Evolutionary conservation across 2,329 filamentous ascomycete species (phyloP), one percentile per base, ranked within the genome.

Genomic region (Neophaeococcomyces aloes): DNA sequence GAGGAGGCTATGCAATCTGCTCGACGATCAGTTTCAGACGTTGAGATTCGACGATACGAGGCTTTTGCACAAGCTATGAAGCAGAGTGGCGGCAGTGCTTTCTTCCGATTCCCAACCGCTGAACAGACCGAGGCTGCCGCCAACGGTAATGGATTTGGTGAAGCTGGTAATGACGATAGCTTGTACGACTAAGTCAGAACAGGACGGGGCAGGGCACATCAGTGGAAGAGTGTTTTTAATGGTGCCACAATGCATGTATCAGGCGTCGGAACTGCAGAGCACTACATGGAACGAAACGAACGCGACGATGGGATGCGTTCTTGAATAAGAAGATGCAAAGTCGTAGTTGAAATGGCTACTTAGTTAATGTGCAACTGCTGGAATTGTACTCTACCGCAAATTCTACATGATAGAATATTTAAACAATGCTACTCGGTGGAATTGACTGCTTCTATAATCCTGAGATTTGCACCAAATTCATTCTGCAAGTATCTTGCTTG

Each of bases 51-150:
- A 61, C 83, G 89, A 49, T 98, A 98, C 70, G 91, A 98, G 75
- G 89, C 91, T 3, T 98, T 98, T 59, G 85, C 89, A 31, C 89
- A 96, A 71, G 89, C 89, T 65, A 93, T 98, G 87, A 98, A 98
- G 84, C 94, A 94, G 64, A 81, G 86, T 48, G 88, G 87, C 40
- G 88, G 88, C 30, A 89, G 88, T 59, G 87, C 86, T 57, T 95
- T 91, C 77, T 98, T 98, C 84, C 88, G 93, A 68, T 98, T 98
- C 80, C 89, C 84, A 25, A 68, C 57, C 63, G 70, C 65, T 56
- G 76, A 69, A 67, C 75, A 69, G 65, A 66, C 64, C 52, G 69
- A 65, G 52, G 67, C 63, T 51, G 63, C 57, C 57, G 68, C 61
- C 42, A 66, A 68, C 52, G 69, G 69, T 30, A 64, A 56, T 56